These are phyloP conservation scores for Aspergillus terreus DNA, from an alignment of 2,329 filamentous ascomycete species.

Conservation along the genomic window DNA sequence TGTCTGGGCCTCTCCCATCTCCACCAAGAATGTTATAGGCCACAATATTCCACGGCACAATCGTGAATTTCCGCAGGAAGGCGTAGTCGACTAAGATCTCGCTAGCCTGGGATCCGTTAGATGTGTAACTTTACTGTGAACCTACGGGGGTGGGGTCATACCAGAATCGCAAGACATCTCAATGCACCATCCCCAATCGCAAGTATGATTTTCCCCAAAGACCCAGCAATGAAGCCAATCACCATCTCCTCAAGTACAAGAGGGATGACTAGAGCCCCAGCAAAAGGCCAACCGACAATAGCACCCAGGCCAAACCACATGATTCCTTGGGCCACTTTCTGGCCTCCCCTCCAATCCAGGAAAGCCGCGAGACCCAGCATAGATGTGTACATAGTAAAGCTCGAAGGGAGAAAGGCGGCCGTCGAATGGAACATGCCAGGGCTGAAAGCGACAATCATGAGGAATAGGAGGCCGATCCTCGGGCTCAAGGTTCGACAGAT, in stretches of 20 bases:
- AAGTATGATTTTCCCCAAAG: constrained; percentile 56
- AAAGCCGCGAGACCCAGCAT: constrained; percentile 86
- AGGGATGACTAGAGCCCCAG: constrained; percentile 73
- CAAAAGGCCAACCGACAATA: constrained; percentile 91
- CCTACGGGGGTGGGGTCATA: constrained; percentile 42
- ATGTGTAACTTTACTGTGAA: neutral
- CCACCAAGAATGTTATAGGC: constrained; percentile 90
- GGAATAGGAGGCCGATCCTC: constrained; percentile 78
- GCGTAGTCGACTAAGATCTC: constrained; percentile 73
- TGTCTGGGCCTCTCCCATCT: constrained; percentile 72
- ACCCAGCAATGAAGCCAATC: constrained; percentile 50
- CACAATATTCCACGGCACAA: constrained; percentile 90
- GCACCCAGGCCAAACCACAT: constrained; percentile 86
- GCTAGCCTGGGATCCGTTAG: constrained; percentile 50
- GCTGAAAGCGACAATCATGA: constrained; percentile 71
- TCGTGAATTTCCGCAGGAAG: constrained; percentile 74
- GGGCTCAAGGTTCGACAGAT: constrained; percentile 74
- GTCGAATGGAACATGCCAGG: constrained; percentile 94
- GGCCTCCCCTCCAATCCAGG: constrained; percentile 79
- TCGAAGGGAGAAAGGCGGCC: constrained; percentile 82
- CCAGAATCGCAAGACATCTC: constrained; percentile 64
- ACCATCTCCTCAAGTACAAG: constrained; percentile 76
- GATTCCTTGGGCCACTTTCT: constrained; percentile 78
- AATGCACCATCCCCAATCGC: constrained; percentile 66
- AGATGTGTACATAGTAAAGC: constrained; percentile 92